Percentiles rank a stretch among this genome's conserved stretches.
Conservation (phyloP, 306 rosid genomes). For the Luffa acutangula region DNA sequence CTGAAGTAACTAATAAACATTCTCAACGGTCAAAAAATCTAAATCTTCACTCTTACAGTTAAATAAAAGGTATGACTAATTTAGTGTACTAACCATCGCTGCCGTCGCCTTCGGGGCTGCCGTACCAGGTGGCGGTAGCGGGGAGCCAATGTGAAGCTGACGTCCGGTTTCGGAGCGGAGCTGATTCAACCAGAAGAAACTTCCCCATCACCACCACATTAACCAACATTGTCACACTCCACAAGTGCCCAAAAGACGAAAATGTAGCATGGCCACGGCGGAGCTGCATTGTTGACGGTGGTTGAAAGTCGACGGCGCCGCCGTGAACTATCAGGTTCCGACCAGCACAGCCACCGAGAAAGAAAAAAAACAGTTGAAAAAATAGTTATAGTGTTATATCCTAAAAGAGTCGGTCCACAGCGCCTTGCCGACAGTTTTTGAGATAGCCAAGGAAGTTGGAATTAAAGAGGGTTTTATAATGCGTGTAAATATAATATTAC, state of each 20-base stretch:
- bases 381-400: background rate
- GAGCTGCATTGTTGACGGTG: conserved; percentile 1
- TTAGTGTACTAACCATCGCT: conserved; percentile 47
- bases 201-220: background rate
- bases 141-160: conserved; percentile 55
- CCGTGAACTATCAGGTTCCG: background rate
- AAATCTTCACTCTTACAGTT: background rate
- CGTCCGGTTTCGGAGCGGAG: conserved; percentile 14
- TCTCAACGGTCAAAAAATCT: no score
- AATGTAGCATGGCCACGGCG: background rate
- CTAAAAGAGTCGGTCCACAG: background rate
- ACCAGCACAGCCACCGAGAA: background rate
- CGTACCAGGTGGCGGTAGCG: conserved; percentile 92
- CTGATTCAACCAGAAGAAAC: background rate
- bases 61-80: background rate
- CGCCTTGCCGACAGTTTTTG: conserved; percentile 8
- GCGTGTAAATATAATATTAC: background rate
- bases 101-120: conserved; percentile 88
- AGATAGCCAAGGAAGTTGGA: background rate
- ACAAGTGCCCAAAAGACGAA: background rate
- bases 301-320: background rate
- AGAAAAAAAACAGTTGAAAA: conserved; percentile 10
- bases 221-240: background rate
- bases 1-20: no score
- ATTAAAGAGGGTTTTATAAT: background rate